Evolutionary conservation across 106 monocot genomes (phyloP).

Genomic region (Platanthera zijinensis): DNA sequence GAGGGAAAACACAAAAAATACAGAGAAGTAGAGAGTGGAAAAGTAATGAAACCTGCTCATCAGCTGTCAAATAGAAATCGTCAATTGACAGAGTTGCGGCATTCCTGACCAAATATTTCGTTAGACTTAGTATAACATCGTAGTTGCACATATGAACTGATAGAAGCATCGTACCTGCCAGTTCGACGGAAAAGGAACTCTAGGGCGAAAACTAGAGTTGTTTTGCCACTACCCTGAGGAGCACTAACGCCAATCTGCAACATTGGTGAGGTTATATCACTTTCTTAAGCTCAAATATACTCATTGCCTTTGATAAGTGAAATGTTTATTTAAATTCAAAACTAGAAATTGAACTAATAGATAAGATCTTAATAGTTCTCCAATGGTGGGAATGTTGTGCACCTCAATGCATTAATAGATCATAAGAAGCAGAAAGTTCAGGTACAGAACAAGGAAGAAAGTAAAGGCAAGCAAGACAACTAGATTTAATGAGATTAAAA

Average conservation of each 20-base stretch:
- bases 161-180: conserved; percentile 43
- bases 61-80: conserved; percentile 95
- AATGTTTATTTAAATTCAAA: neutral
- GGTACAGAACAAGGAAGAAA: neutral
- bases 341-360: neutral
- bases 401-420: neutral
- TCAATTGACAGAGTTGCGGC: conserved; percentile 87
- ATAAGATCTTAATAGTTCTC: neutral
- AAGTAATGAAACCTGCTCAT: conserved; percentile 57
- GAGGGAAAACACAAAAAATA: neutral
- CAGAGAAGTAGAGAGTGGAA: neutral
- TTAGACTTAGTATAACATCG: conserved; percentile 8
- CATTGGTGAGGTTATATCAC: neutral
- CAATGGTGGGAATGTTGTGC: neutral
- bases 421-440: neutral
- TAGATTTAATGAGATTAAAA: neutral
- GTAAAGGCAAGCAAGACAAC: neutral
- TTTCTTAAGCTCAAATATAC: neutral
- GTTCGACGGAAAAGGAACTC: conserved; percentile 64
- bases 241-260: conserved; percentile 94
- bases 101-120: conserved; percentile 43
- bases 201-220: conserved; percentile 91
- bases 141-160: neutral
- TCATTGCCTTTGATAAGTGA: neutral
- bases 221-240: conserved; percentile 98